Evolutionary conservation across 1,284 basidiomycete species (phyloP).

Genomic region (Leccinum subrobustum): DNA sequence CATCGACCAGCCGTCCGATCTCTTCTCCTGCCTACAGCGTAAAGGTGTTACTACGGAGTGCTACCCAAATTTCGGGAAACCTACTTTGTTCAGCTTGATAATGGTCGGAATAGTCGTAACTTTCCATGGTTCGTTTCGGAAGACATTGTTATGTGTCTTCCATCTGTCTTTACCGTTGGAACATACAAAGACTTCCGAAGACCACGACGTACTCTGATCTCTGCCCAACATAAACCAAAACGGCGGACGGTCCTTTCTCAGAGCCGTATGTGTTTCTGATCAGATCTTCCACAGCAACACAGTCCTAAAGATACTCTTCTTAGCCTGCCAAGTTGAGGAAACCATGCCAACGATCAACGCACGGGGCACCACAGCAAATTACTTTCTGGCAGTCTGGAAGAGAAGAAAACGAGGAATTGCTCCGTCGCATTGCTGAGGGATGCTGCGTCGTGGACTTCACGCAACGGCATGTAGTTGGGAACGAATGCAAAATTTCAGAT

Average conservation of each 20-base stretch:
- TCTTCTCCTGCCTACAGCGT: slow-evolving; percentile 46
- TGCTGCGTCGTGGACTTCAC: slow-evolving; percentile 32
- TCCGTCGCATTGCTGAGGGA: slow-evolving; percentile 43
- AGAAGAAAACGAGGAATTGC: slow-evolving; percentile 62
- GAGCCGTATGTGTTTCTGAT: slow-evolving; percentile 58
- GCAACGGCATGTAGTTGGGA: slow-evolving; percentile 29
- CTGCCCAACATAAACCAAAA: slow-evolving; percentile 76
- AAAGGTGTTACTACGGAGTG: slow-evolving; percentile 1
- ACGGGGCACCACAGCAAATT: slow-evolving; percentile 64
- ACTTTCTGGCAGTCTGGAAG: slow-evolving; percentile 53
- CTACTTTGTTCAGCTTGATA: slow-evolving; percentile 63
- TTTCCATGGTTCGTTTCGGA: slow-evolving; percentile 65
- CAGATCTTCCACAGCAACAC: slow-evolving; percentile 59
- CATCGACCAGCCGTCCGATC: slow-evolving; percentile 58
- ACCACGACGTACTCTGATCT: slow-evolving; percentile 54
- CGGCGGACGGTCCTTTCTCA: slow-evolving; percentile 53
- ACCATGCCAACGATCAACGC: slow-evolving; percentile 22
- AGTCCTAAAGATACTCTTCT: slow-evolving; percentile 54
- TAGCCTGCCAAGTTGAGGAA: slow-evolving; percentile 4
- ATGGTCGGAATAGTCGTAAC: slow-evolving; percentile 72
- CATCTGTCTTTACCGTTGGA: slow-evolving; percentile 50
- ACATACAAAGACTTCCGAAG: background rate
- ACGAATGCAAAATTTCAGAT: background rate
- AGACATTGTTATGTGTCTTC: slow-evolving; percentile 61
- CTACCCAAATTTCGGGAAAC: slow-evolving; percentile 25